Evolutionary conservation across 1,284 basidiomycete genomes (phyloP).

Genomic region (Pholiota adiposa): DNA sequence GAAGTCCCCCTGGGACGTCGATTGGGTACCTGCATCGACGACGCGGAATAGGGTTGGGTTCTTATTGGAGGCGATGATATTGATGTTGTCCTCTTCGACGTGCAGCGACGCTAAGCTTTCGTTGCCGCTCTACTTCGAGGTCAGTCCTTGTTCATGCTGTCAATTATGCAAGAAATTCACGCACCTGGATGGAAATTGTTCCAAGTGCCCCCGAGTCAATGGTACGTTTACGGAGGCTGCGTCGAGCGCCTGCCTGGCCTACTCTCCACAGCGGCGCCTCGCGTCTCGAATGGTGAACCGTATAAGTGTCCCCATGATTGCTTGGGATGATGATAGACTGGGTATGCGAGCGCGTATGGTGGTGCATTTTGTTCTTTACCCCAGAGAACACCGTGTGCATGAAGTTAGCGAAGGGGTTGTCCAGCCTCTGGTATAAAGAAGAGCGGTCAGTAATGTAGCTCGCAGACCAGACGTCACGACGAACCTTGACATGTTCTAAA

Average conservation of each 20-base stretch:
- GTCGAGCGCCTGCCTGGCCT: background rate
- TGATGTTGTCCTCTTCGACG: slow-evolving; percentile 32
- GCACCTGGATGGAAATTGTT: slow-evolving; percentile 51
- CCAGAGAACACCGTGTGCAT: slow-evolving; percentile 13
- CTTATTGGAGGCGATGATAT: slow-evolving; percentile 57
- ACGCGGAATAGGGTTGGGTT: slow-evolving; percentile 53
- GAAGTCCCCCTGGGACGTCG: slow-evolving; percentile 13
- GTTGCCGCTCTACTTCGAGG: slow-evolving; percentile 13
- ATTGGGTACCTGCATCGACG: slow-evolving; percentile 29
- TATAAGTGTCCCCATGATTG: slow-evolving; percentile 18
- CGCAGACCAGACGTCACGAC: too few relatives aligned
- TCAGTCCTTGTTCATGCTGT: background rate
- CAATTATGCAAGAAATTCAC: slow-evolving; percentile 12
- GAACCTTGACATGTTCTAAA: slow-evolving; percentile 16
- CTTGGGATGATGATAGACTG: slow-evolving; percentile 22
- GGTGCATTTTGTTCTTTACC: slow-evolving; percentile 13
- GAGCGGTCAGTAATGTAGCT: background rate
- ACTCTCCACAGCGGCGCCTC: slow-evolving; percentile 17
- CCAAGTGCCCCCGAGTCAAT: slow-evolving; percentile 51
- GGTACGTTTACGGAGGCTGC: too few relatives aligned
- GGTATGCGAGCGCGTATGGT: slow-evolving; percentile 12
- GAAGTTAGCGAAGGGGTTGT: slow-evolving; percentile 17
- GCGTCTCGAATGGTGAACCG: slow-evolving; percentile 18
- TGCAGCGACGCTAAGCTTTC: slow-evolving; percentile 10
- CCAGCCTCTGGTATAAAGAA: slow-evolving; percentile 1